Conservation (phyloP, 2,329 filamentous ascomycete species). For the Fusarium bulbicola region DNA sequence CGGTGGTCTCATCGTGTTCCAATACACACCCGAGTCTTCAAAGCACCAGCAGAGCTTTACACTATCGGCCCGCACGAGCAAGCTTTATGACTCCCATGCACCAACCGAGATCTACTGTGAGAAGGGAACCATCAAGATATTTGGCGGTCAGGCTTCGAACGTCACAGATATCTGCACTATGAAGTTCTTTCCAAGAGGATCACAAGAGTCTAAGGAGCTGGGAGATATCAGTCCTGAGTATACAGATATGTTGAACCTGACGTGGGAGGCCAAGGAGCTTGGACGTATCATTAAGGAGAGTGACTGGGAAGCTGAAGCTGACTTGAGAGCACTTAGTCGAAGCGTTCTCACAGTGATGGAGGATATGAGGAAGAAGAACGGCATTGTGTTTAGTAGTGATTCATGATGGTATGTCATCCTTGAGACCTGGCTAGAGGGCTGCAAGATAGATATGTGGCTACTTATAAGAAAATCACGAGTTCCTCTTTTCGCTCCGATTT, state of each 20-base stretch:
- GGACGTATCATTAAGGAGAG: constrained; percentile 19
- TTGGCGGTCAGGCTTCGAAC: constrained; percentile 12
- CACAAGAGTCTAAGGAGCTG: constrained; percentile 12
- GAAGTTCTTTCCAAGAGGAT: constrained; percentile 23
- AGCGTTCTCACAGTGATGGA: constrained; percentile 23
- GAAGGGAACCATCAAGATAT: constrained; percentile 29
- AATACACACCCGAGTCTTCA: constrained; percentile 19
- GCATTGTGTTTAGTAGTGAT: constrained; percentile 20
- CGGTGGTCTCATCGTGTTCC: constrained; percentile 15
- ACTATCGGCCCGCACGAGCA: constrained; percentile 21
- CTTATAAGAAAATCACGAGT: constrained; percentile 52
- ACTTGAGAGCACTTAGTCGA: constrained; percentile 13
- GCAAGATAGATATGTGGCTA: neutral
- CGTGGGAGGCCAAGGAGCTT: constrained; percentile 31
- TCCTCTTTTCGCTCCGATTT: neutral
- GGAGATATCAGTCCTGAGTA: constrained; percentile 21
- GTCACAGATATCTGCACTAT: constrained; percentile 27
- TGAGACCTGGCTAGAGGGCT: accelerated
- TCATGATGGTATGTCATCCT: neutral
- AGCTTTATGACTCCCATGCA: constrained; percentile 25
- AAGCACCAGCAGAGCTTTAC: constrained; percentile 23
- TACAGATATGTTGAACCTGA: constrained; percentile 25
- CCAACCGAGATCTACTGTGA: constrained; percentile 34
- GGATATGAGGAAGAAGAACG: constrained; percentile 23
- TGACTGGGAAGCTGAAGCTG: constrained; percentile 14